Evolutionary conservation across 1,284 basidiomycete genomes (phyloP), one percentile per base, ranked within the genome.

Genomic region (Marasmius tenuissimus): DNA sequence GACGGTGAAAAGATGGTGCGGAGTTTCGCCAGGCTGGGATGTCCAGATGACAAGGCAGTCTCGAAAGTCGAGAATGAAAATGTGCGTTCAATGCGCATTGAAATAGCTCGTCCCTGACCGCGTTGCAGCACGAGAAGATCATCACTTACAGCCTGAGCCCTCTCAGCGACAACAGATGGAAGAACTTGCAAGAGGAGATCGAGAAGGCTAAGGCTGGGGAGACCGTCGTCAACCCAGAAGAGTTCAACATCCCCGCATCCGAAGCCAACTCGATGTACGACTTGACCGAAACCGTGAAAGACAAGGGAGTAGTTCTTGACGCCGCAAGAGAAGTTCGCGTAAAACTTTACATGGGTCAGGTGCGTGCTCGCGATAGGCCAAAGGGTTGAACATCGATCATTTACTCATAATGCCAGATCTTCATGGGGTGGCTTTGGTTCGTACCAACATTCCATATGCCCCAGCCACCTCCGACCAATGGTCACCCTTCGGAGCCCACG

Each of bases 341-440:
- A 48, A 94, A 93, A 74, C 73, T 93, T 14, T 92, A 91, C 71
- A 81, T 92, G 70, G 91, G 89, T 35, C 84, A 88, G 79, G 88
- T 88, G 64, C 63, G 78, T 61, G 47, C 22, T 27, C 34, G 40
- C 45, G 59, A 16, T 14, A 48, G 60, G 22, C 34, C 53, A 27
- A 18, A 58, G 12, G 40, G 42, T 4, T 51, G n/a, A 27, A 7
- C 2, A 39, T 2, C 27, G 59, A 40, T 45, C 53, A 20, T 37
- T 59, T 57, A 60, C 62, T 22, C 65, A 39, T 2, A 59, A 4
- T 61, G 45, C 51, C 35, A 91, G 81, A 79, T 92, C 1, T 86
- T 90, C 66, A 85, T 94, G 73, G 87, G 89, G 33, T 94, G 92
- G 92, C 73, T 87, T 58, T 94, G 92, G 93, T 81, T 94, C 69